A percentile compares a stretch with the other conserved stretches of the same genome.
Evolutionary conservation across 768 basidiomycete genomes (phyloP).

Genomic region (Suillus placidus): DNA sequence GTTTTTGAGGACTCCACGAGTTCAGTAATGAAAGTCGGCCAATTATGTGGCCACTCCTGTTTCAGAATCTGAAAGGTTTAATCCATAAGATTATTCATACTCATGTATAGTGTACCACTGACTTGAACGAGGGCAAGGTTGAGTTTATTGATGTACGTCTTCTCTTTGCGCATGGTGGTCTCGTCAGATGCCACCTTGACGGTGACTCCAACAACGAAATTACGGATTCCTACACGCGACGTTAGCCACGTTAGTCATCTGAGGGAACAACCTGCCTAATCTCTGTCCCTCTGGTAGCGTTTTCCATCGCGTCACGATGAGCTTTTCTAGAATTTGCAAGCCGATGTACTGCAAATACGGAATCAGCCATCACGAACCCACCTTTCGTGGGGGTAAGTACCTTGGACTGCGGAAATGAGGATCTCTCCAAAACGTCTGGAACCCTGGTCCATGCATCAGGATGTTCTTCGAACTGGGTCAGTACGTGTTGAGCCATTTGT

Average conservation of each 20-base stretch:
- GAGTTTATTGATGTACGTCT: conserved; percentile 93
- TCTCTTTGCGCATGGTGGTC: conserved; percentile 83
- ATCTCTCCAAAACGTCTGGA: conserved; percentile 87
- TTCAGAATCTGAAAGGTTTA: conserved; percentile 77
- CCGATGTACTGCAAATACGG: conserved; percentile 78
- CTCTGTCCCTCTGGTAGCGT: conserved; percentile 92
- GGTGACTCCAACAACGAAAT: conserved; percentile 92
- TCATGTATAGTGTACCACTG: conserved; percentile 21
- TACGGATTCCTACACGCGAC: conserved; percentile 74
- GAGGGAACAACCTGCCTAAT: conserved; percentile 56
- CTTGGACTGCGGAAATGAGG: conserved; percentile 85
- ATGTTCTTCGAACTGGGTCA: conserved; percentile 96
- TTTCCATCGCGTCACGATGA: conserved; percentile 95
- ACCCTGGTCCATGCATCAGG: conserved; percentile 98
- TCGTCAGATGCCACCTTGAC: conserved; percentile 96
- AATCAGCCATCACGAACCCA: conserved; percentile 14
- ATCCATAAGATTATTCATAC: conserved; percentile 11
- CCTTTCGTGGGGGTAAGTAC: conserved; percentile 36
- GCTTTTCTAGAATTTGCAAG: conserved; percentile 93
- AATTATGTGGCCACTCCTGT: conserved; percentile 99
- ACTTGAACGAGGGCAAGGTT: conserved; percentile 96
- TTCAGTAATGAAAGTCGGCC: conserved; percentile 97
- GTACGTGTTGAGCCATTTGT: conserved; percentile 90
- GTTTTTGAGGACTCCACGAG: conserved; percentile 97
- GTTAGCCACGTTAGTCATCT: conserved; percentile 16